Evolutionary conservation across 2,329 filamentous ascomycete species (phyloP).

Genomic region (Pseudogymnoascus sp.): DNA sequence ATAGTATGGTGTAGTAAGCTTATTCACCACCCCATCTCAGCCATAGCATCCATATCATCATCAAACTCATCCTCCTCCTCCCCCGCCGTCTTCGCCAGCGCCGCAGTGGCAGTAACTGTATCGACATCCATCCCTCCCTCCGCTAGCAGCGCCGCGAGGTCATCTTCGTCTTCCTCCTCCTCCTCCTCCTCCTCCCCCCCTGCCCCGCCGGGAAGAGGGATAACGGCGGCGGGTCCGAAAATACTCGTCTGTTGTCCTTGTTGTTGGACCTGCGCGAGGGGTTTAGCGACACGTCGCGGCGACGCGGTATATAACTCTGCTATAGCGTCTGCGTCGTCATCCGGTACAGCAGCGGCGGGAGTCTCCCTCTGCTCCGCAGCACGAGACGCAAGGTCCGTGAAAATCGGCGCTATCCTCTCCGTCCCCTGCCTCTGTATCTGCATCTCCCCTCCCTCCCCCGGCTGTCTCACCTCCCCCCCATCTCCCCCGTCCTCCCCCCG

Average conservation of each 20-base stretch:
- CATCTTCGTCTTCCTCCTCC: background rate
- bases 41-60: background rate
- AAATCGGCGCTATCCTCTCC: background rate
- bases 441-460: slow-evolving; percentile 12
- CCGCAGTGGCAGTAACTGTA: background rate
- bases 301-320: background rate
- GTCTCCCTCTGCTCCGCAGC: background rate
- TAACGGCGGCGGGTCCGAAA: background rate
- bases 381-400: background rate
- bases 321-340: background rate
- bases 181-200: background rate
- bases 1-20: background rate
- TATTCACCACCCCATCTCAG: background rate
- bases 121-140: background rate
- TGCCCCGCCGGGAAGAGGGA: background rate
- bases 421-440: background rate
- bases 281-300: background rate
- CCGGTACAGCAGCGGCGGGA: background rate
- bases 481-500: slow-evolving; percentile 21
- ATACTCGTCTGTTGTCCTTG: background rate
- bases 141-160: background rate
- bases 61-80: background rate
- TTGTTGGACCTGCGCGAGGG: background rate
- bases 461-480: slow-evolving; percentile 24
- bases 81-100: background rate